Conservation (phyloP, 192 early-diverging fungal species). For the Coemansia sp. region DNA sequence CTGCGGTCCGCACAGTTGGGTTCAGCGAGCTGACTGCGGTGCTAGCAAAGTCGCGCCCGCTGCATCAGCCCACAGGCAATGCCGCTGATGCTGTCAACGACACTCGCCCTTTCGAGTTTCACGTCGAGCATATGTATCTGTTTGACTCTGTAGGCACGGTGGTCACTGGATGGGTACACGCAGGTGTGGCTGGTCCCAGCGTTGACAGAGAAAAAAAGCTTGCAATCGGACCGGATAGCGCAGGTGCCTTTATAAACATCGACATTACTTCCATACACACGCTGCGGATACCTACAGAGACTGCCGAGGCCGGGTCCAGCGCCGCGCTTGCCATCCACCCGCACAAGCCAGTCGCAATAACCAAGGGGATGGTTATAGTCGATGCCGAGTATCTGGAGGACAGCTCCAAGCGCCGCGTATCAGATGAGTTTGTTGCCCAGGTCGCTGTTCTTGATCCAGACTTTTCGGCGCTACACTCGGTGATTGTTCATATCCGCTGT, state of each 20-base stretch:
- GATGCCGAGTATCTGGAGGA: conserved; percentile 21
- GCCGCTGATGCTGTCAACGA: conserved; percentile 18
- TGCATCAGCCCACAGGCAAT: conserved; percentile 11
- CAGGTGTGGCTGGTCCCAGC: conserved; percentile 36
- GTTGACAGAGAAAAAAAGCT: conserved; percentile 20
- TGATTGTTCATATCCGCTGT: conserved; percentile 43
- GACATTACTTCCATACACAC: conserved; percentile 78
- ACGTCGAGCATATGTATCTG: conserved; percentile 80
- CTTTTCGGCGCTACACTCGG: conserved; percentile 15
- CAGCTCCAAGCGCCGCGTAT: conserved; percentile 13
- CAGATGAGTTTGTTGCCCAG: conserved; percentile 29
- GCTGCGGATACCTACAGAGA: conserved; percentile 71
- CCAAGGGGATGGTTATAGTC: conserved; percentile 61
- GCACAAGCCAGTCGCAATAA: conserved; percentile 25
- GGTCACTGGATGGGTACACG: conserved; percentile 61
- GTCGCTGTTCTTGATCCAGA: conserved; percentile 27
- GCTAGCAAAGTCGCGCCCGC: conserved; percentile 62
- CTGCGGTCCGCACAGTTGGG: conserved; percentile 74
- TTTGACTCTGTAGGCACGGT: conserved; percentile 63
- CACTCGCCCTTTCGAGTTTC: conserved; percentile 62
- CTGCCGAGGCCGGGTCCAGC: conserved; percentile 69
- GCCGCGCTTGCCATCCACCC: conserved; percentile 70
- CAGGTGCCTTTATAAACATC: conserved; percentile 67
- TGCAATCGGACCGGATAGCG: conserved; percentile 64
- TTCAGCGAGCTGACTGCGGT: conserved; percentile 71